phyloP scores from a whole-genome alignment of 768 basidiomycete genomes.

The Russula foetens region DNA sequence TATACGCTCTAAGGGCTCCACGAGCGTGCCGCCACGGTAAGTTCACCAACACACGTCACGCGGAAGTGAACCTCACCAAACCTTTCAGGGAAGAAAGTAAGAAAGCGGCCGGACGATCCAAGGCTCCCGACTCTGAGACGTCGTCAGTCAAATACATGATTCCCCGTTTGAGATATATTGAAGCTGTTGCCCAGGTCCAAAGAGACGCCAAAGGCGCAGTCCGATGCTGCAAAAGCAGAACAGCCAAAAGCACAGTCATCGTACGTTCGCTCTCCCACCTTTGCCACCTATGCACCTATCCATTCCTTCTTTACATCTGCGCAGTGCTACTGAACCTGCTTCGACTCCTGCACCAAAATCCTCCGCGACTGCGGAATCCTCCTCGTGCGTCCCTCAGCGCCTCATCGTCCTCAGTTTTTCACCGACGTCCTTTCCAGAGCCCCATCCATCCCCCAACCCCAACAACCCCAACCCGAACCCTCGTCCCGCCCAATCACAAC shows the following conservation, averaged over 20 bases:
- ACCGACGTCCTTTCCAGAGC: not conserved
- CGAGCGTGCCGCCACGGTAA: not conserved
- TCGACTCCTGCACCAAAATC: not conserved
- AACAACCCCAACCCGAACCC: too few species aligned
- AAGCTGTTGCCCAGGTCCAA: not conserved
- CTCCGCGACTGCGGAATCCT: not conserved
- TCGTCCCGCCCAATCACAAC: not conserved
- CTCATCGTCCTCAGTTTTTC: too few species aligned
- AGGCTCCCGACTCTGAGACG: not conserved
- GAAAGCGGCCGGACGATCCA: not conserved
- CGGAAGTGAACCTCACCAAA: not conserved
- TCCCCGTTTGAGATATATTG: not conserved
- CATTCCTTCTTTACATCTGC: not conserved
- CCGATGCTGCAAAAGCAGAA: not conserved
- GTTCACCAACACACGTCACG: not conserved
- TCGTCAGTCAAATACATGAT: not conserved
- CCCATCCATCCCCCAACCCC: not conserved
- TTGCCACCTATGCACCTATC: too few species aligned
- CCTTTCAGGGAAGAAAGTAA: not conserved
- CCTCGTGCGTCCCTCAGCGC: not conserved
- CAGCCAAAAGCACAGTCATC: not conserved
- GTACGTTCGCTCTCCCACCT: not conserved
- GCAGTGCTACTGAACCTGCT: not conserved
- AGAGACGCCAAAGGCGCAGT: not conserved
- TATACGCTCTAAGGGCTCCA: not conserved